Base-by-base conservation (phyloP, 164 flowering plant genomes). In the Liquidambar formosana region DNA sequence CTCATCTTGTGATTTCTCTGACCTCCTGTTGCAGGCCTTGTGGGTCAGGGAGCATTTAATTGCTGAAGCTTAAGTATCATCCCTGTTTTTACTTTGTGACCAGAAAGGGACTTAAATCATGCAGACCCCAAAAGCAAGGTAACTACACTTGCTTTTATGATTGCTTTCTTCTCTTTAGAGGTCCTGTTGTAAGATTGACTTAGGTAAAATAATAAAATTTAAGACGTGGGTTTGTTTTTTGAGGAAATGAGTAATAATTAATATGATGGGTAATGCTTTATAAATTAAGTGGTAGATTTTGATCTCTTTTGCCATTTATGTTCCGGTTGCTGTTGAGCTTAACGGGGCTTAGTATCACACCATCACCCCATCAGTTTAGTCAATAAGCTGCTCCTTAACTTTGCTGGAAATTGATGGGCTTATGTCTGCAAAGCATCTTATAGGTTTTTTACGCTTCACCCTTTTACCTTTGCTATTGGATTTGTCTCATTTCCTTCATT, bases 121-220 rank as follows among this genome's bases (percentile, higher is more conserved):
- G 96, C 93, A 89, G 86, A 84, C 88, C 63, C 89, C 89, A 44
- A 89, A 87, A 74, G 68, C 84, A 77, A 86, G 93, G 93, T 89
- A 76, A 73, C 22, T 66, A 58, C 52, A 10, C 15, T 22, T 47
- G 66, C 27, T 67, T 70, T 41, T 65, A 46, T 71, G 48, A 47
- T 12, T 63, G n/a, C 53, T 58, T 19, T 53, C 67, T 62, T 43
- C 54, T 45, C 38, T 14, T 72, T 49, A 28, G 11, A 21, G 27
- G 46, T 69, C 8, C 16, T 33, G 41, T 49, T 3, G 21, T 19
- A 23, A 41, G 46, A 15, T 13, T 68, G 44, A 11, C 16, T 60
- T 26, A 53, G 44, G 22, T n/a, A 25, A 1, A 21, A 5, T 25
- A 53, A 6, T 52, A n/a, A 12, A 66, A 33, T 54, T 66, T 49